These are phyloP conservation scores for Ricinus communis DNA, from an alignment of 345 rosid genomes.

Conservation along the genomic window DNA sequence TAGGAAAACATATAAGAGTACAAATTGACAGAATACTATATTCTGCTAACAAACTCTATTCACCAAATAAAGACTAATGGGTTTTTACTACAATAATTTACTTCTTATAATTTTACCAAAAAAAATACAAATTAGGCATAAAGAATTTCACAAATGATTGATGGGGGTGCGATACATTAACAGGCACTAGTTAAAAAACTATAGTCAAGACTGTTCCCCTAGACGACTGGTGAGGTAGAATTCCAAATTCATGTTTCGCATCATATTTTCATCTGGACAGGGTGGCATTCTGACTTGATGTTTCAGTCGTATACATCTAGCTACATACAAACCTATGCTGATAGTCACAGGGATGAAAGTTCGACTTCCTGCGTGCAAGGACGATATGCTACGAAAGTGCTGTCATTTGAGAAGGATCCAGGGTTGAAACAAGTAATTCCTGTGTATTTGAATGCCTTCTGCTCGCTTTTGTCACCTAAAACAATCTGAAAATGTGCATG, in stretches of 20 bases:
- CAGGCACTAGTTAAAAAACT: no score
- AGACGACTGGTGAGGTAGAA: no score
- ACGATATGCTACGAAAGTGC: constrained; percentile 75
- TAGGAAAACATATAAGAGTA: no score
- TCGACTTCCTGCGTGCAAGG: constrained; percentile 86
- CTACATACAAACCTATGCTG: neutral
- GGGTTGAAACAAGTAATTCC: constrained; percentile 92
- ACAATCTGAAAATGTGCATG: constrained; percentile 54
- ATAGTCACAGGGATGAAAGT: constrained; percentile 58
- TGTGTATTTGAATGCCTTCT: constrained; percentile 69
- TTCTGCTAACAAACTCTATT: no score
- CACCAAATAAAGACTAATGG: no score
- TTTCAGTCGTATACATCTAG: neutral
- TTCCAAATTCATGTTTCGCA: neutral
- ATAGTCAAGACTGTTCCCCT: no score
- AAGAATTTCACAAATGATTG: no score
- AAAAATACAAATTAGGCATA: no score
- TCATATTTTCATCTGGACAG: neutral
- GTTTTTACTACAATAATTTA: no score
- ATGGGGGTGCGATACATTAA: no score
- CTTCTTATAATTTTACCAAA: no score
- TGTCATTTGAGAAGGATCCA: constrained; percentile 73
- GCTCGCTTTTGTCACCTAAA: constrained; percentile 77
- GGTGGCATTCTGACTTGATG: neutral
- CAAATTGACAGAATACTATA: no score